These are phyloP conservation scores for Camellia japonica DNA, from an alignment of 148 eudicot species.

Conservation along the genomic window DNA sequence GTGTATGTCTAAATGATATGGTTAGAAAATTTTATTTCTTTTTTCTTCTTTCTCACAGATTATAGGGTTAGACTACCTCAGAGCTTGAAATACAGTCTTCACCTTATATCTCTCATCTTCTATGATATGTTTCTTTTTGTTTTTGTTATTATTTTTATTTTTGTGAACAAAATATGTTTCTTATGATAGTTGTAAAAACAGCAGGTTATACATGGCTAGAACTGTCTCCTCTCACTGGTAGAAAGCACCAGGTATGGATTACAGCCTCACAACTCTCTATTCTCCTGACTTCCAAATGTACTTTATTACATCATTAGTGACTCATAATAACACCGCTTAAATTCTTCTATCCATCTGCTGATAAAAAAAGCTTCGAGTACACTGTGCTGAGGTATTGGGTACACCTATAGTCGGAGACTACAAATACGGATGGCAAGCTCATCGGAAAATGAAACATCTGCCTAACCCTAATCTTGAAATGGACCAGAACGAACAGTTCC, in stretches of 20 bases:
- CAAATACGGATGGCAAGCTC: constrained; percentile 97
- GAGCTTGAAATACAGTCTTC: too few species aligned
- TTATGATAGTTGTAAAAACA: constrained; percentile 15
- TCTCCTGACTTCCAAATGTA: neutral
- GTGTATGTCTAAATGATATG: neutral
- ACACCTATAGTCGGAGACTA: constrained; percentile 97
- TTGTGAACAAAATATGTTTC: neutral
- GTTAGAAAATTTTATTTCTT: too few species aligned
- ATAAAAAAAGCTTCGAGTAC: constrained; percentile 75
- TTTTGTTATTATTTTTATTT: neutral
- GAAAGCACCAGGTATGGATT: constrained; percentile 86
- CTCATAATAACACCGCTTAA: neutral
- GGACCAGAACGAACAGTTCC: constrained; percentile 16
- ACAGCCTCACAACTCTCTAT: neutral
- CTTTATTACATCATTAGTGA: neutral
- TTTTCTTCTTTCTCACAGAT: too few species aligned
- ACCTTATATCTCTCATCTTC: neutral
- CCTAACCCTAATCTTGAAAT: constrained; percentile 15
- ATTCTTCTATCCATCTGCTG: constrained; percentile 10
- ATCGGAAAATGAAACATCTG: constrained; percentile 49
- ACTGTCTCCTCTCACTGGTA: constrained; percentile 81
- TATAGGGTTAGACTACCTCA: too few species aligned
- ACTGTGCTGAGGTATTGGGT: constrained; percentile 91
- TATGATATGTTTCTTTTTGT: neutral
- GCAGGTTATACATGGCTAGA: constrained; percentile 92